A percentile compares a stretch with the other conserved stretches of the same genome.
phyloP scores from a whole-genome alignment of 305 asterid genomes.

The Salvia sclarea region DNA sequence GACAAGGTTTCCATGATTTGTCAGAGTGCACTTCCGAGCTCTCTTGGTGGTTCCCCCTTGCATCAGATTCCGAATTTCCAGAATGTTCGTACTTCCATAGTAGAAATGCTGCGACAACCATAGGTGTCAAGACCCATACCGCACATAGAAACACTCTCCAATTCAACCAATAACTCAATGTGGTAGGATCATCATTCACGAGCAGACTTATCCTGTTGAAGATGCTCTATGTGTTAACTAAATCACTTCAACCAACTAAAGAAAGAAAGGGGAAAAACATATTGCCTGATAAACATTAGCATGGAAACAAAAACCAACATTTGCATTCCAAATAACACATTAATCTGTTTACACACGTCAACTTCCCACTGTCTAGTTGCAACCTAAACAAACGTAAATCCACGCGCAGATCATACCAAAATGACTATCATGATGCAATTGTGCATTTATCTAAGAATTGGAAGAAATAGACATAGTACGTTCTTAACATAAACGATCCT shows the following conservation, averaged over 20 bases:
- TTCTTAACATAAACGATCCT: neutral
- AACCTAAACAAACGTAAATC: neutral
- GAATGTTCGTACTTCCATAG: conserved; percentile 72
- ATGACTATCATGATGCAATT: neutral
- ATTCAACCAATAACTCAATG: conserved; percentile 80
- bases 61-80: conserved; percentile 37
- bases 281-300: conserved; percentile 1
- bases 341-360: neutral
- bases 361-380: neutral
- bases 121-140: conserved; percentile 66
- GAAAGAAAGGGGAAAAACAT: neutral
- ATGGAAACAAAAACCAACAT: neutral
- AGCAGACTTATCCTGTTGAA: conserved; percentile 66
- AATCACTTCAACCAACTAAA: conserved; percentile 1
- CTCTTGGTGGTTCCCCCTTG: conserved; percentile 33
- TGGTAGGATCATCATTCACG: conserved; percentile 53
- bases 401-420: neutral
- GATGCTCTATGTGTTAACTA: conserved; percentile 27
- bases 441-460: neutral
- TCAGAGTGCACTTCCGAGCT: conserved; percentile 34
- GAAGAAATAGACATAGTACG: neutral
- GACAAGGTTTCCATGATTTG: conserved; percentile 82
- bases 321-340: neutral
- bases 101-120: conserved; percentile 44
- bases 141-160: conserved; percentile 78